Evolutionary conservation across 1,139 yeast species (phyloP), one percentile per base, ranked within the genome.

Genomic region (Trichomonascaceae sp.): DNA sequence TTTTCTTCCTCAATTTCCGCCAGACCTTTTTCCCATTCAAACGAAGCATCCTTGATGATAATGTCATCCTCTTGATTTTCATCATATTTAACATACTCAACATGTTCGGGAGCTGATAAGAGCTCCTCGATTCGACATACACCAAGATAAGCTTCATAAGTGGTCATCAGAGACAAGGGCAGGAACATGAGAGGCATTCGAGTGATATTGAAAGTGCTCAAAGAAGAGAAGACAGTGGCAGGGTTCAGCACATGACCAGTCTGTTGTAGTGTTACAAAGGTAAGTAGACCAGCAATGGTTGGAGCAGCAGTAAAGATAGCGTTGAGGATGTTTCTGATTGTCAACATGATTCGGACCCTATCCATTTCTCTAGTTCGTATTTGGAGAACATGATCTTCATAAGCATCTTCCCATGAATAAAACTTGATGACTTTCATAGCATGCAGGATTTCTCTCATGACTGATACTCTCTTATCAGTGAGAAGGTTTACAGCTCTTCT

Each of bases 151-250:
- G 87, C 89, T 68, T 87, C 95, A 1, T 83, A 78, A 56, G 82
- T 75, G 0, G 82, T 72, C 58, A 87, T 84, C 57, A 69, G 59
- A 64, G 85, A 75, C 71, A 87, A 73, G 22, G 96, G 96, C 52
- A 87, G 72, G 63, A 87, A 73, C 64, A 87, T 75, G 70, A 87
- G 76, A 32, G 95, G 96, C 58, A 85, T 70, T 64, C 87, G 72
- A 60, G 86, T 74, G 41, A 82, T 77, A 61, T 84, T 84, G 74
- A 89, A 90, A 55, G 87, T 76, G 0, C 95, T 79, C 53, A 90
- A 74, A 12, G 96, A 85, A 0, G 96, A 80, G 66, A 90, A 90
- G n/a, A 89, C 82, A 39, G 78, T 73, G 1, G 89, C 91, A 1
- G 95, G 84, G 57, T 76, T 75, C 59, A 81, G 76, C n/a, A 64